Evolutionary conservation across 202 grass and related monocot species (phyloP), one percentile per base, ranked within the genome.

Genomic region (Cymbopogon flexuosus): DNA sequence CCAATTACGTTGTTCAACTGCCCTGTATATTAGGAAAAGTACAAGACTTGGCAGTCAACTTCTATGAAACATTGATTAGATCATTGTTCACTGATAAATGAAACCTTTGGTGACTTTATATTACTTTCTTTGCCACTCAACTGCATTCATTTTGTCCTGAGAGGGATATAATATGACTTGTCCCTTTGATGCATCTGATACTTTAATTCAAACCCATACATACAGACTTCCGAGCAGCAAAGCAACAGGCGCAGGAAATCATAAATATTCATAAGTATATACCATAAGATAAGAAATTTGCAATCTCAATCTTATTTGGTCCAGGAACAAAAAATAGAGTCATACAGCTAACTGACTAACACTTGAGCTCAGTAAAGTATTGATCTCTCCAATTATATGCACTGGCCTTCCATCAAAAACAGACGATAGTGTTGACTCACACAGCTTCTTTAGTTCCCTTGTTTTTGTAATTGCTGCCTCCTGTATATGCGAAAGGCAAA

Each of bases 351-450:
- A 79, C 18, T 87, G 84, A 92, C 84, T 91, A 83, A 81, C 47
- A 72, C 62, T 84, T 3, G 90, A 86, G 79, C 82, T 90, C 27
- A 96, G 68, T 39, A 95, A 74, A 78, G 69, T 82, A 85, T 95
- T 99, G 65, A 93, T 95, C 75, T 99, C 90, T 71, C 92, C 92
- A 88, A 93, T 95, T 84, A 99, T 93, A 75, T 93, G 85, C 31
- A 95, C 90, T 6, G 90, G 92, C 58, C 96, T 91, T 63, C 92
- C 87, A 76, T 93, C 90, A 51, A 99, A 99, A 84, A 96, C 84
- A 27, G 88, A 78, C 66, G 92, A 99, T 24, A 99, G 59, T 23
- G 88, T 90, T 42, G 52, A 66, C 78, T 99, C 92, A n/a, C 90
- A 96, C 56, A 96, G 79, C 73, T 85, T 91, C 87, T 99, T 99